phyloP scores from a whole-genome alignment of 2,329 filamentous ascomycete species.

The Aspergillus fischeri region DNA sequence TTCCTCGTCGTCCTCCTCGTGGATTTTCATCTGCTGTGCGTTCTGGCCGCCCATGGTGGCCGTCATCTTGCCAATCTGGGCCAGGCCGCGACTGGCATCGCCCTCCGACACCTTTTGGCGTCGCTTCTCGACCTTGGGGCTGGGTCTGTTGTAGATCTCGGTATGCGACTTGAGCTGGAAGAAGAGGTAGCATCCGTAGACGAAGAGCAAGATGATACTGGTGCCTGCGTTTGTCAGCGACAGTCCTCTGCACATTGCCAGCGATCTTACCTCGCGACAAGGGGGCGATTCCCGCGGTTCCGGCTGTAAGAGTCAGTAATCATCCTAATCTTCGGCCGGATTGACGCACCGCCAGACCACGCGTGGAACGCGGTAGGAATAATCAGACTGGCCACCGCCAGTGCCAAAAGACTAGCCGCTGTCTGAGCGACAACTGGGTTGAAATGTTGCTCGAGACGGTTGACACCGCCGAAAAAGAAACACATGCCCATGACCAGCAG shows the following conservation, averaged over 20 bases:
- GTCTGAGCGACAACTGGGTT: conserved; percentile 91
- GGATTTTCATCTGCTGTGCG: conserved; percentile 44
- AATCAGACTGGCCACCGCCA: conserved; percentile 76
- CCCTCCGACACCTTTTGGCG: conserved; percentile 46
- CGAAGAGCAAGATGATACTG: conserved; percentile 75
- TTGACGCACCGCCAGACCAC: conserved; percentile 41
- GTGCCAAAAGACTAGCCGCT: conserved; percentile 71
- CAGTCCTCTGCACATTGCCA: neutral
- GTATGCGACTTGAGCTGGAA: conserved; percentile 89
- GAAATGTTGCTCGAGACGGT: conserved; percentile 78
- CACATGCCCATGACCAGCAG: conserved; percentile 87
- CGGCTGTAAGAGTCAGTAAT: conserved; percentile 18
- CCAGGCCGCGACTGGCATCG: conserved; percentile 47
- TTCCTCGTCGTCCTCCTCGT: conserved; percentile 67
- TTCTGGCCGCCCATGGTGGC: conserved; percentile 48
- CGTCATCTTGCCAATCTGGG: conserved; percentile 51
- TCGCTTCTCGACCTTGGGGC: conserved; percentile 67
- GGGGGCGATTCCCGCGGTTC: conserved; percentile 23
- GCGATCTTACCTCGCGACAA: conserved; percentile 30
- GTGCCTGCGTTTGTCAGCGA: conserved; percentile 32
- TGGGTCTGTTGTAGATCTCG: conserved; percentile 73
- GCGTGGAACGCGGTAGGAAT: conserved; percentile 82
- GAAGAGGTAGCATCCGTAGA: conserved; percentile 78
- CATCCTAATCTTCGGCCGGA: neutral
- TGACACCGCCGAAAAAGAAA: conserved; percentile 82